Conservation (phyloP, 2,329 filamentous ascomycete genomes). For the Graphium sp. region DNA sequence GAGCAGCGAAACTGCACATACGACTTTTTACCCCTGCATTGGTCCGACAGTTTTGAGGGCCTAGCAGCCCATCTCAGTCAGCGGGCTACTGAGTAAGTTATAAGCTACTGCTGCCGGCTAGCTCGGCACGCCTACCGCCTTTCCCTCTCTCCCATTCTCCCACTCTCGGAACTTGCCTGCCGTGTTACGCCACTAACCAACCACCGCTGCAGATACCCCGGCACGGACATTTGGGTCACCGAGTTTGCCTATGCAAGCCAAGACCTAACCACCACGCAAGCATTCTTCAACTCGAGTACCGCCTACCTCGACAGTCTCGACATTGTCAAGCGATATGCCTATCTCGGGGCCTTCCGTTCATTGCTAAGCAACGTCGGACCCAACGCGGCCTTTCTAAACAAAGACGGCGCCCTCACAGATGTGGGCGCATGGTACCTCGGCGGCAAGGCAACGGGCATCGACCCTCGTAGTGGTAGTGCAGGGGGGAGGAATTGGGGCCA, state of each 20-base stretch:
- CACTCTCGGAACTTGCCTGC: too few species aligned
- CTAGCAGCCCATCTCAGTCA: conserved; percentile 50
- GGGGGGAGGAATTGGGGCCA: not conserved
- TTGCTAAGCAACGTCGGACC: conserved; percentile 56
- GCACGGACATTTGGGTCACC: conserved; percentile 56
- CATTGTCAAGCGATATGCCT: conserved; percentile 52
- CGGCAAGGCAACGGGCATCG: conserved; percentile 24
- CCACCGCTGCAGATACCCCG: conserved; percentile 30
- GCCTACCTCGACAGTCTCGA: conserved; percentile 43
- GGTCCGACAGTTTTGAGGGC: conserved; percentile 54
- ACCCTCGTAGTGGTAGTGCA: conserved; percentile 11
- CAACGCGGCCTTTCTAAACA: conserved; percentile 54
- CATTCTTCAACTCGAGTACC: conserved; percentile 50
- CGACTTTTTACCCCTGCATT: conserved; percentile 48
- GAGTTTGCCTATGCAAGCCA: conserved; percentile 52
- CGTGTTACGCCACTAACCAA: too few species aligned
- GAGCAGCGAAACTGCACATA: conserved; percentile 36
- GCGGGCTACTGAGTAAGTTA: conserved; percentile 15
- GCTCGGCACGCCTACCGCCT: too few species aligned
- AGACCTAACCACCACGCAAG: conserved; percentile 37
- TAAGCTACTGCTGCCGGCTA: too few species aligned
- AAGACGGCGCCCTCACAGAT: conserved; percentile 52
- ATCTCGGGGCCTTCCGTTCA: conserved; percentile 60
- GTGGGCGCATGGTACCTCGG: conserved; percentile 70
- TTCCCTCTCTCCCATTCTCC: too few species aligned